A percentile compares a stretch with the other conserved stretches of the same genome.
These are phyloP conservation scores for Candida pseudofarinosa DNA, from an alignment of 805 yeast genomes.

Conservation along the genomic window DNA sequence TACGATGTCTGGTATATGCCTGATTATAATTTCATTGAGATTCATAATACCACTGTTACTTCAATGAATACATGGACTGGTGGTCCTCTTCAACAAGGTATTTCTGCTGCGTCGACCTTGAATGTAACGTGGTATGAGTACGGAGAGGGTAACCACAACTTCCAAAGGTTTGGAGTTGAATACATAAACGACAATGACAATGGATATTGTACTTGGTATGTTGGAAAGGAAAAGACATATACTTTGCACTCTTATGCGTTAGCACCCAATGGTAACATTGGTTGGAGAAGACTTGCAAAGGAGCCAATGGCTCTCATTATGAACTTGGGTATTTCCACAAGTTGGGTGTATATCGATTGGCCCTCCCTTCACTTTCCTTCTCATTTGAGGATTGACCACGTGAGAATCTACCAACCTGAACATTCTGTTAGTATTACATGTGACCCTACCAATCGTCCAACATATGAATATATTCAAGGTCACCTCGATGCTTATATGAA, in stretches of 20 bases:
- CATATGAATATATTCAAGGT: slow-evolving; percentile 70
- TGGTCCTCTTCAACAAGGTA: slow-evolving; percentile 89
- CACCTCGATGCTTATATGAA: slow-evolving; percentile 70
- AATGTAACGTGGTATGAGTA: slow-evolving; percentile 77
- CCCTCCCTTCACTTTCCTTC: slow-evolving; percentile 70
- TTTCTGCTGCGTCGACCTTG: slow-evolving; percentile 73
- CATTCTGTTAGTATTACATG: slow-evolving; percentile 63
- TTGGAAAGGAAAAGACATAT: slow-evolving; percentile 69
- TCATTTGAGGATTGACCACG: slow-evolving; percentile 71
- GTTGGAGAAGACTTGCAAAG: slow-evolving; percentile 69
- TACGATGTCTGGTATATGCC: slow-evolving; percentile 91
- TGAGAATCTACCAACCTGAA: slow-evolving; percentile 77
- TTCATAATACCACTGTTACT: slow-evolving; percentile 64
- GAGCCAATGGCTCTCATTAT: slow-evolving; percentile 88
- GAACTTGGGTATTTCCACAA: slow-evolving; percentile 82
- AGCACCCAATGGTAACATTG: slow-evolving; percentile 85
- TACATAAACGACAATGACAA: slow-evolving; percentile 61
- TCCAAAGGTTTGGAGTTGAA: slow-evolving; percentile 74
- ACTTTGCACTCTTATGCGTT: slow-evolving; percentile 68
- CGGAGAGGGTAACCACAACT: slow-evolving; percentile 48
- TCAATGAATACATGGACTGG: slow-evolving; percentile 87
- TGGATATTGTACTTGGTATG: slow-evolving; percentile 81
- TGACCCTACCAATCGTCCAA: slow-evolving; percentile 84
- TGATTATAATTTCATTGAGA: slow-evolving; percentile 72
- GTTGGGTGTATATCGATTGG: slow-evolving; percentile 93